Conservation (phyloP, 78 protist species). For the Cavenderia fasciculata region DNA sequence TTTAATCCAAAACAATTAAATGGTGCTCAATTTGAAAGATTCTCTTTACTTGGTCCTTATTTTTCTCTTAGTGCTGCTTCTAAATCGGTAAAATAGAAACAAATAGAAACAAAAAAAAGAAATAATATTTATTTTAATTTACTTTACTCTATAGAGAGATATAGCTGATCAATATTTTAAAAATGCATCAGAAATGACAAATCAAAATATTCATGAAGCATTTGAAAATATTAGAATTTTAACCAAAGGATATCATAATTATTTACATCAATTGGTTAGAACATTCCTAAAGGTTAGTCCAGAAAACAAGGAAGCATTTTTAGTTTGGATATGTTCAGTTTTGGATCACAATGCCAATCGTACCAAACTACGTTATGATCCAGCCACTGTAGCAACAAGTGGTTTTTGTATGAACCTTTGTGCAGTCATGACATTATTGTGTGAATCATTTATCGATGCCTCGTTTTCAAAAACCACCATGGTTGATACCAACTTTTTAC, state of each 20-base stretch:
- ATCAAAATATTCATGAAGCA: conserved; percentile 7
- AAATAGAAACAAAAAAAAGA: neutral
- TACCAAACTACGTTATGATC: conserved; percentile 50
- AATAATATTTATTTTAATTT: neutral
- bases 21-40: conserved; percentile 53
- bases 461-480: conserved; percentile 21
- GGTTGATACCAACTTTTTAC: conserved; percentile 49
- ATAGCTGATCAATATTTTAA: conserved; percentile 24
- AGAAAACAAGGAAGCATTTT: conserved; percentile 52
- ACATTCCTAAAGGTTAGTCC: conserved; percentile 12
- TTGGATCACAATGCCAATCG: conserved; percentile 57
- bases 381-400: conserved; percentile 19
- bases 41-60: conserved; percentile 26
- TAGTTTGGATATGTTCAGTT: conserved; percentile 25
- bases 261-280: conserved; percentile 6
- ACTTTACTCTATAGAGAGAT: neutral
- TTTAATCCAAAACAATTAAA: conserved; percentile 5
- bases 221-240: conserved; percentile 41
- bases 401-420: conserved; percentile 69
- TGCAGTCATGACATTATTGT: conserved; percentile 40
- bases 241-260: neutral
- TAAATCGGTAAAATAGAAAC: neutral
- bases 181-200: conserved; percentile 30
- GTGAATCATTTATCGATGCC: conserved; percentile 68
- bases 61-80: conserved; percentile 34